phyloP scores from a whole-genome alignment of 2,329 filamentous ascomycete genomes.

The Zarea fungicola region DNA sequence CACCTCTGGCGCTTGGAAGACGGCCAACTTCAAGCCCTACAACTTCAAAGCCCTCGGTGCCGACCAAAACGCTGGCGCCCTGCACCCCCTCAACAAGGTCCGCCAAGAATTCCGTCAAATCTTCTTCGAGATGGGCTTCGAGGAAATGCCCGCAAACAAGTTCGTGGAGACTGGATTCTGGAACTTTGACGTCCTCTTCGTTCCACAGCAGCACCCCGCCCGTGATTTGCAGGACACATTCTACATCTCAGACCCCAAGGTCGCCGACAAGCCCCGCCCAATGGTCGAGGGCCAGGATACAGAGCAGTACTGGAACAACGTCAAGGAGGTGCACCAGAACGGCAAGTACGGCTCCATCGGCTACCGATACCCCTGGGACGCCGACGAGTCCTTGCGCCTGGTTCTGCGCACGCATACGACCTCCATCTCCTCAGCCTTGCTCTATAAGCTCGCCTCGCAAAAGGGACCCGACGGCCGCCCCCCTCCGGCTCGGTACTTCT shows the following conservation, averaged over 20 bases:
- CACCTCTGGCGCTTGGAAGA: conserved; percentile 83
- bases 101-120: conserved; percentile 93
- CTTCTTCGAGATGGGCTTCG: conserved; percentile 98
- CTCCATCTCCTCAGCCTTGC: conserved; percentile 81
- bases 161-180: conserved; percentile 97
- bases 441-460: conserved; percentile 80
- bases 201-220: conserved; percentile 95
- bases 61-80: conserved; percentile 55
- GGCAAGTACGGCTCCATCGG: conserved; percentile 94
- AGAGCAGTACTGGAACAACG: conserved; percentile 81
- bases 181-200: conserved; percentile 95
- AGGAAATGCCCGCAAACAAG: conserved; percentile 93
- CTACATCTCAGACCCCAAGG: conserved; percentile 86
- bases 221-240: conserved; percentile 98
- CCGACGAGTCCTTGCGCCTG: conserved; percentile 77
- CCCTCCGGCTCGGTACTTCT: conserved; percentile 85
- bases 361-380: conserved; percentile 91
- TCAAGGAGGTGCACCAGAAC: conserved; percentile 79
- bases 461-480: conserved; percentile 66
- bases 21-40: conserved; percentile 76
- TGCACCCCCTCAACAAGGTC: conserved; percentile 83
- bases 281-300: conserved; percentile 60
- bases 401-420: conserved; percentile 97
- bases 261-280: conserved; percentile 63
- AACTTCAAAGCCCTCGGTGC: conserved; percentile 69